Conservation (phyloP, 495 filamentous ascomycete genomes). For the Podospora fimiseda region DNA sequence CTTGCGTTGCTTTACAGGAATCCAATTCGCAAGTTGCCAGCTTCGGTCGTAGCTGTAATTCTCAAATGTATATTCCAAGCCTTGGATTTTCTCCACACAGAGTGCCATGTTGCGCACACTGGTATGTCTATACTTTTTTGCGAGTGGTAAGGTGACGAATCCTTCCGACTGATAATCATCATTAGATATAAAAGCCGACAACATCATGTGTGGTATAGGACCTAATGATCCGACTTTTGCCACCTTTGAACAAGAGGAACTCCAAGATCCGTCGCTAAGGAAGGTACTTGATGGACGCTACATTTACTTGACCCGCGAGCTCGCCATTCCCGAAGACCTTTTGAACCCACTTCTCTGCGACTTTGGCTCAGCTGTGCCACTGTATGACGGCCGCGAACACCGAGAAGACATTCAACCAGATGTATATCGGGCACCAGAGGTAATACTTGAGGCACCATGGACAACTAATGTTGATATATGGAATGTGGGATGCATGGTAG, state of each 20-base stretch:
- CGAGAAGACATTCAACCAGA: constrained; percentile 27
- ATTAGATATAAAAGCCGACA: constrained; percentile 29
- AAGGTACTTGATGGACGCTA: constrained; percentile 24
- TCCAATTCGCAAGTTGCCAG: constrained; percentile 23
- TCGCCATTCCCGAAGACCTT: constrained; percentile 18
- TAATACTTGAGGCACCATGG: constrained; percentile 42
- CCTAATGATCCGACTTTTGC: constrained; percentile 13
- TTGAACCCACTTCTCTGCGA: constrained; percentile 36
- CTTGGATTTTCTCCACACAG: constrained; percentile 38
- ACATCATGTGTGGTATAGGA: constrained; percentile 27
- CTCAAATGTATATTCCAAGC: constrained; percentile 32
- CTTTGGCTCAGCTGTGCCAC: constrained; percentile 39
- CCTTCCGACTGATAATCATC: background rate
- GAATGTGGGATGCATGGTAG: constrained; percentile 46
- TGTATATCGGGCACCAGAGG: constrained; percentile 43
- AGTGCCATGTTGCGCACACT: constrained; percentile 39
- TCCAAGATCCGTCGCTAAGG: constrained; percentile 23
- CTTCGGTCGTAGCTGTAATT: constrained; percentile 25
- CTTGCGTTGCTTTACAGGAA: constrained; percentile 25
- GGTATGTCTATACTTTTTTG: constrained; percentile 21
- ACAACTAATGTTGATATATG: constrained; percentile 44
- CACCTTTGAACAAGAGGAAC: constrained; percentile 21
- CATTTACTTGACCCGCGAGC: constrained; percentile 29
- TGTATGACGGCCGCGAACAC: constrained; percentile 17
- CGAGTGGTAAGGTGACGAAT: background rate